phyloP scores from a whole-genome alignment of 805 yeast genomes.

The Candida sanyiensis region DNA sequence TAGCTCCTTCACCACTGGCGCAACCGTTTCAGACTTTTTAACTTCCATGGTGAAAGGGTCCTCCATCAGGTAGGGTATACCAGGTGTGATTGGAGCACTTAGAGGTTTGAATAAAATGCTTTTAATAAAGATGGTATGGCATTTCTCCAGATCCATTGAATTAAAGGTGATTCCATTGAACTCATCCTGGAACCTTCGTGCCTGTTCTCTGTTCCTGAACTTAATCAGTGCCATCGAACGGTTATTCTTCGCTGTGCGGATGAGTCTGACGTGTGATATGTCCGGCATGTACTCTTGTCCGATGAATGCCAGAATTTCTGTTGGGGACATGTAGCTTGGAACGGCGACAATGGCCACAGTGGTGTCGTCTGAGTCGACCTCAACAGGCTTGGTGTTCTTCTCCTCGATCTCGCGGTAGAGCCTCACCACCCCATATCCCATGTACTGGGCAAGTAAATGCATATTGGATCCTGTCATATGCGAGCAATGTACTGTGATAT shows the following conservation, averaged over 20 bases:
- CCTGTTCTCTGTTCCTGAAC: conserved; percentile 49
- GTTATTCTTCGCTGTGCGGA: conserved; percentile 59
- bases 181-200: conserved; percentile 57
- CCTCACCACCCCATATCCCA: conserved; percentile 72
- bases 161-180: conserved; percentile 74
- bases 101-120: conserved; percentile 25
- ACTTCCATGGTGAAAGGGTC: conserved; percentile 60
- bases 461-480: conserved; percentile 4
- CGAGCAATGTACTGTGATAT: conserved; percentile 23
- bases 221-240: conserved; percentile 75
- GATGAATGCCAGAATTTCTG: conserved; percentile 75
- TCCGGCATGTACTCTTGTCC: conserved; percentile 52
- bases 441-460: conserved; percentile 41
- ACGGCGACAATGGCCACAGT: conserved; percentile 78
- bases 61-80: conserved; percentile 60
- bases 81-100: conserved; percentile 21
- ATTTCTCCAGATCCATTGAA: conserved; percentile 83
- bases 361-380: conserved; percentile 48
- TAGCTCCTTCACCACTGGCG: conserved; percentile 45
- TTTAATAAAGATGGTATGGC: conserved; percentile 70
- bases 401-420: conserved; percentile 48
- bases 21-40: conserved; percentile 16
- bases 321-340: conserved; percentile 82
- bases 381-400: conserved; percentile 18
- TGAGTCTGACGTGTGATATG: conserved; percentile 66